Conservation (phyloP, 78 protist genomes). For the Dictyostelium capitatum region DNA sequence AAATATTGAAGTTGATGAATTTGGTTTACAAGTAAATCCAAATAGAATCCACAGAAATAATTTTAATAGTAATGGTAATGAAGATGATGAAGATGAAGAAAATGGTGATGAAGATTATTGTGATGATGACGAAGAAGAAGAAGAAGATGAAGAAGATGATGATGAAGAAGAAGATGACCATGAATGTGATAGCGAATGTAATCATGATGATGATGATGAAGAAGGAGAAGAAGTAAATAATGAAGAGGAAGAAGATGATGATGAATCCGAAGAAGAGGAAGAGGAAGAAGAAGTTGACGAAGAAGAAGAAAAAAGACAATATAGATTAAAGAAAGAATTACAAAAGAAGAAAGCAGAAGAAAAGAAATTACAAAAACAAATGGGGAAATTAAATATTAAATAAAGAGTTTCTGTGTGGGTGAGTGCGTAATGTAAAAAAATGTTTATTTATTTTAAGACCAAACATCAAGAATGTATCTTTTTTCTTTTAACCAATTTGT, state of each 20-base stretch:
- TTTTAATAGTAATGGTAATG: not conserved
- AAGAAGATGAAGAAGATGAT: slow-evolving; percentile 5
- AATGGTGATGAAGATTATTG: slow-evolving; percentile 52
- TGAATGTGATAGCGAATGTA: not conserved
- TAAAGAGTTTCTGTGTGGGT: not conserved
- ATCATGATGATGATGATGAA: slow-evolving; percentile 51
- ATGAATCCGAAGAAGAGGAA: slow-evolving; percentile 1
- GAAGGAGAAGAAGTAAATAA: not conserved
- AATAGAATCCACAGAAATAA: not conserved
- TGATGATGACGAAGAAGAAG: slow-evolving; percentile 14
- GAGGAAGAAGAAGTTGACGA: slow-evolving; percentile 25
- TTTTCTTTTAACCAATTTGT: slow-evolving; percentile 48
- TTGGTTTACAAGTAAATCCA: slow-evolving; percentile 55
- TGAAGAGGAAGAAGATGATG: slow-evolving; percentile 32
- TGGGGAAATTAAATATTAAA: slow-evolving; percentile 13
- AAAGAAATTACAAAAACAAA: slow-evolving; percentile 23
- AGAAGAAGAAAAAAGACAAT: slow-evolving; percentile 26
- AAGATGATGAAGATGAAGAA: slow-evolving; percentile 19
- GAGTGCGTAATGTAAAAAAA: too few species aligned
- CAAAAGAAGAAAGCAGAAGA: slow-evolving; percentile 26
- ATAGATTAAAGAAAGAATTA: slow-evolving; percentile 20
- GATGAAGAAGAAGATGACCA: slow-evolving; percentile 25
- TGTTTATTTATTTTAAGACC: slow-evolving; percentile 39
- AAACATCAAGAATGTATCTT: slow-evolving; percentile 72
- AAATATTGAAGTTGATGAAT: slow-evolving; percentile 7